Evolutionary conservation across 176 grass and related monocot genomes (phyloP), one percentile per base, ranked within the genome.

Genomic region (Rhynchospora breviuscula): DNA sequence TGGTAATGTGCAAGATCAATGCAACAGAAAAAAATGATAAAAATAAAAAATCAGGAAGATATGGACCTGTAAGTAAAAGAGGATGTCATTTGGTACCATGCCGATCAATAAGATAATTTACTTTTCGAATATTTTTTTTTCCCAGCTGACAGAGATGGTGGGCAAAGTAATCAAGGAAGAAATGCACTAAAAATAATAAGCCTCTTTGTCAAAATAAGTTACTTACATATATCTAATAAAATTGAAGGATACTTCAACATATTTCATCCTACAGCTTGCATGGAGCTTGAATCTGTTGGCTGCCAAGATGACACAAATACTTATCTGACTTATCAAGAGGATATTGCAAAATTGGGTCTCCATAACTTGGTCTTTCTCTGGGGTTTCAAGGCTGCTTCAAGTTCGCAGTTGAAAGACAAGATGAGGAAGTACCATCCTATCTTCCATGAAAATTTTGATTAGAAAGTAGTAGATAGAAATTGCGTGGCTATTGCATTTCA

Each of bases 181-280:
- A 91, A 98, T 87, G 89, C 93, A 87, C 79, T 98, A 65, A 88
- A 85, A 84, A 88, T 93, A 77, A 90, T 75, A 78, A 90, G 85
- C n/a, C 84, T 98, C 53, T 98, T 98, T 98, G 86, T 89, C 62
- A 88, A 92, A 85, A 43, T 98, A 65, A 87, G 85, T 58, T 60
- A 66, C 65, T 64, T 93, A 79, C 85, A 93, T 26, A 93, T 89
- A 86, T 85, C 87, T 33, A 76, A 58, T 84, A 86, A 69, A 79
- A 86, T 89, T 84, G 95, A 98, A 87, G 90, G 91, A 65, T 88
- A 93, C 21, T 71, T 75, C 75, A 91, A 98, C 74, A 86, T 91
- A 66, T 93, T 98, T 62, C 92, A 87, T 90, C 86, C 95, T 10
- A 70, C 51, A 63, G 87, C 81, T 78, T 82, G 49, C 40, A 79